Percentiles rank a stretch among this genome's conserved stretches.
Conservation (phyloP, 306 rosid genomes). For the Citrullus mucosospermus region DNA sequence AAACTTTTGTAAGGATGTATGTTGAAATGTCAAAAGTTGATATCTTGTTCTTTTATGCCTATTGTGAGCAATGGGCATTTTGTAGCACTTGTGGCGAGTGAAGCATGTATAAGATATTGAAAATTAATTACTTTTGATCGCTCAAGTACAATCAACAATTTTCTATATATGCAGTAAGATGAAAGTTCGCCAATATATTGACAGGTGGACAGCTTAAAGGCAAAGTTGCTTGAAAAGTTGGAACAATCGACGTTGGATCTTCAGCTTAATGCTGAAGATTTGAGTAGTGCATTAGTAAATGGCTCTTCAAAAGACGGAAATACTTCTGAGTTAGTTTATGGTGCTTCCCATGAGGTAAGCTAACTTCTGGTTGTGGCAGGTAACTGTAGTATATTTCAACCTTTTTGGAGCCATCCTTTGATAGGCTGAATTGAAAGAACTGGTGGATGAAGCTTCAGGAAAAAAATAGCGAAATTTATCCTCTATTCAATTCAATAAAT, state of each 20-base stretch:
- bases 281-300: slow-evolving; percentile 25
- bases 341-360: slow-evolving; percentile 61
- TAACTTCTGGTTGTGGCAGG: neutral
- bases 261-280: slow-evolving; percentile 47
- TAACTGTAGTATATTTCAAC: neutral
- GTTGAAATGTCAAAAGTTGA: neutral
- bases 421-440: neutral
- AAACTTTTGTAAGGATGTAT: neutral
- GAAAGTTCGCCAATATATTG: slow-evolving; percentile 22
- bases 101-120: neutral
- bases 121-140: neutral
- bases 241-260: slow-evolving; percentile 62
- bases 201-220: slow-evolving; percentile 78
- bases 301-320: slow-evolving; percentile 19
- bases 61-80: neutral
- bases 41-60: neutral
- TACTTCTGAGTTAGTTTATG: slow-evolving; percentile 17
- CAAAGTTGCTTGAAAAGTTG: slow-evolving; percentile 63
- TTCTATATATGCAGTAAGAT: slow-evolving; percentile 13
- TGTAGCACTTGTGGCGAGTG: neutral
- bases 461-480: neutral
- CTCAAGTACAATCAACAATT: slow-evolving; percentile 1
- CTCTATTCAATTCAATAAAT: neutral
- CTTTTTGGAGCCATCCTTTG: neutral
- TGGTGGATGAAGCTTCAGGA: neutral